phyloP scores from a whole-genome alignment of 495 filamentous ascomycete species.

The Trichoderma asperelloides region DNA sequence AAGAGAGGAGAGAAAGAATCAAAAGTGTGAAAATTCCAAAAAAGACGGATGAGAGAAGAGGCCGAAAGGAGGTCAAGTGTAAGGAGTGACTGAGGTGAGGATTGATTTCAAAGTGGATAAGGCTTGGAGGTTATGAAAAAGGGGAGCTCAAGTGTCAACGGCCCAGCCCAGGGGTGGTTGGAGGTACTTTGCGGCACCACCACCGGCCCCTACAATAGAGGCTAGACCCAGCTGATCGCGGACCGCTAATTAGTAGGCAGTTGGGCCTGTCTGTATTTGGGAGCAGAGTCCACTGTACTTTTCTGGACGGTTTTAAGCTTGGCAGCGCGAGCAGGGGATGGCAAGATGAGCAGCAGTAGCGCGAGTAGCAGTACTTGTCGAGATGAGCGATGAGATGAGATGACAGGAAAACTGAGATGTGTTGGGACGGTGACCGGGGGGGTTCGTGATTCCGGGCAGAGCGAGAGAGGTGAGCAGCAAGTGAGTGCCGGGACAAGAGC shows the following conservation, averaged over 20 bases:
- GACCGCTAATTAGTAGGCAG: constrained; percentile 4
- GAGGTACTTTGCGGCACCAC: background rate
- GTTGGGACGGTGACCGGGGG: background rate
- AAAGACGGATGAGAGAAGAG: constrained; percentile 2
- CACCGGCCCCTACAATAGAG: background rate
- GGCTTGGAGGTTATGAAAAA: constrained; percentile 7
- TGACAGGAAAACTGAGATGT: background rate
- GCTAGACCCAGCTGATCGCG: constrained; percentile 7
- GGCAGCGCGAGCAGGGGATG: background rate
- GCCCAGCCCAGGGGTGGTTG: constrained; percentile 4
- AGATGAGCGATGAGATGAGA: background rate
- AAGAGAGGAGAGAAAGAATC: background rate
- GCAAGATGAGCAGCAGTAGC: background rate
- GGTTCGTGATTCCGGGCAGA: background rate
- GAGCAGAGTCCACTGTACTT: background rate
- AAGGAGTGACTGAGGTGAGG: constrained; percentile 13
- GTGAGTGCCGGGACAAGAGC: background rate
- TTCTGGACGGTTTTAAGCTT: background rate
- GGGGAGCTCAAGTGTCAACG: constrained; percentile 7
- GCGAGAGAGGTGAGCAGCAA: background rate
- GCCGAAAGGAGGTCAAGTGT: constrained; percentile 2
- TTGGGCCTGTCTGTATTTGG: background rate
- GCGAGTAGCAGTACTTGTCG: background rate
- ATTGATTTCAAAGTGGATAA: background rate
- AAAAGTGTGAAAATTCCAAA: constrained; percentile 1